A percentile compares a stretch with the other conserved stretches of the same genome.
phyloP scores from a whole-genome alignment of 2,329 filamentous ascomycete species.

The Dryadomyces quercus-mongolicae region DNA sequence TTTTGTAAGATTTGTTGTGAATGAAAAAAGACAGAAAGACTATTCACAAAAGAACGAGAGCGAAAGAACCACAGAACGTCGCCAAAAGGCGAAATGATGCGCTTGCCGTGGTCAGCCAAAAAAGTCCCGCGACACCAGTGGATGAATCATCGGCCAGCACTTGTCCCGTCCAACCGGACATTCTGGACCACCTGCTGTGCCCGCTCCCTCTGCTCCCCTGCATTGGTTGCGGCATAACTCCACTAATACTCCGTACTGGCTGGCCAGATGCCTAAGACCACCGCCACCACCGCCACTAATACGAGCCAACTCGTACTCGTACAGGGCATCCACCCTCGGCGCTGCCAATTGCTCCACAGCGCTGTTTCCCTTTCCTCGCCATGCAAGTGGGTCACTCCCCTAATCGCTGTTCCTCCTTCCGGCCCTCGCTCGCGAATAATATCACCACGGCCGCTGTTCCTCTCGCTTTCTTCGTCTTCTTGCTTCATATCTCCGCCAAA shows the following conservation, averaged over 20 bases:
- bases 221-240: neutral
- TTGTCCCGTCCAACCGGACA: too few species aligned
- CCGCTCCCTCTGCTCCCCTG: neutral
- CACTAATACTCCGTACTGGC: neutral
- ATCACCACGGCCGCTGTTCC: constrained; percentile 7
- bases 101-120: too few species aligned
- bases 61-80: too few species aligned
- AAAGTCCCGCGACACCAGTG: too few species aligned
- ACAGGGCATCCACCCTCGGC: neutral
- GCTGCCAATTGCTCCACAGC: neutral
- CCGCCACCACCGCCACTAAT: neutral
- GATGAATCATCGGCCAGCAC: too few species aligned
- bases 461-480: neutral
- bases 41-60: too few species aligned
- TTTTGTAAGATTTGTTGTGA: too few species aligned
- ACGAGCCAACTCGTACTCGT: neutral
- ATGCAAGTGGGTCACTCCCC: neutral
- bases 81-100: too few species aligned
- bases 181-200: too few species aligned
- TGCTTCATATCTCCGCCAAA: neutral
- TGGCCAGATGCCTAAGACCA: neutral
- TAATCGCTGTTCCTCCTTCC: neutral
- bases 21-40: too few species aligned
- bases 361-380: neutral
- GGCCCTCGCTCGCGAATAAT: neutral